Conservation (phyloP, 768 basidiomycete genomes). For the Megacollybia marginata region DNA sequence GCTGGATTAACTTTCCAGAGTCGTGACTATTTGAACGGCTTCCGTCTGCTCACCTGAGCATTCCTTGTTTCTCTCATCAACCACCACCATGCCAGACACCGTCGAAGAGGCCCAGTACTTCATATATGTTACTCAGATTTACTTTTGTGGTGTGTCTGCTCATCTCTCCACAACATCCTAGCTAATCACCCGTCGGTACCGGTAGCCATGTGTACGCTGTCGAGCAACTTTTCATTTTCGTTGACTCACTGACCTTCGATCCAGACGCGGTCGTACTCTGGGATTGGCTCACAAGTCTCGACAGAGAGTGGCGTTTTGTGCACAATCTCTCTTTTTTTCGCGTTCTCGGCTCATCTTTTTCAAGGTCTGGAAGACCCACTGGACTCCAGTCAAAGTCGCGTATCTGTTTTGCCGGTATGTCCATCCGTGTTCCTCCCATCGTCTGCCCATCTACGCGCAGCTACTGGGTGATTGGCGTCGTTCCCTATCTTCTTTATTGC, state of each 20-base stretch:
- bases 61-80: conserved; percentile 14
- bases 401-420: conserved; percentile 79
- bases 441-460: conserved; percentile 25
- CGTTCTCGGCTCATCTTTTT: conserved; percentile 12
- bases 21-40: too few species aligned
- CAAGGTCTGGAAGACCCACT: conserved; percentile 76
- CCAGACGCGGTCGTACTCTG: conserved; percentile 75
- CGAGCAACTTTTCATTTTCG: conserved; percentile 14
- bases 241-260: not conserved
- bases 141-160: conserved; percentile 71
- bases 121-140: conserved; percentile 76
- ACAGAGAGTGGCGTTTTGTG: conserved; percentile 75
- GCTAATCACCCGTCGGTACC: conserved; percentile 17
- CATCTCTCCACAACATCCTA: conserved; percentile 9
- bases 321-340: conserved; percentile 15
- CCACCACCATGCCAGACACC: conserved; percentile 29
- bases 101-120: conserved; percentile 61
- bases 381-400: conserved; percentile 79
- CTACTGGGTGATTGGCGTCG: conserved; percentile 77
- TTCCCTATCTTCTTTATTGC: conserved; percentile 71
- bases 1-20: too few species aligned
- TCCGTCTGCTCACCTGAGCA: not conserved
- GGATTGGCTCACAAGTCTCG: conserved; percentile 79
- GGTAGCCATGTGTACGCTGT: conserved; percentile 61
- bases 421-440: conserved; percentile 3